Evolutionary conservation across 208 protist genomes (phyloP), one percentile per base, ranked within the genome.

Genomic region (Vickermania ingenoplastis): DNA sequence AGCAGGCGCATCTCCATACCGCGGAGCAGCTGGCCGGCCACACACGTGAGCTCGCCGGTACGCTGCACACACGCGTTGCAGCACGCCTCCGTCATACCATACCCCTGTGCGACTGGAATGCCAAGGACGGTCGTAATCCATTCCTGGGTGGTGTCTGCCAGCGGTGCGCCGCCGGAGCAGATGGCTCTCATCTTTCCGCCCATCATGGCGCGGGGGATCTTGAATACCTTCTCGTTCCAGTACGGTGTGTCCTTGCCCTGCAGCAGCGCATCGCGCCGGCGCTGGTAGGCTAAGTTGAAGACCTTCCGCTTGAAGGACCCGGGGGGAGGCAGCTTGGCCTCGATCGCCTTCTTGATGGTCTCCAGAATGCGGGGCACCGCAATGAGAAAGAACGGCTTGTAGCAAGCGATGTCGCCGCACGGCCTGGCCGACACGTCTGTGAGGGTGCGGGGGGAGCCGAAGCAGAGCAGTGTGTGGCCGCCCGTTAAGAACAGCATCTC

Each of bases 51-150:
- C 59, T 94, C 83, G 14, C 84, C 78, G 7, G 57, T 66, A 45
- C 68, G 72, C 70, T 92, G 83, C 62, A 94, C 73, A 2, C 59
- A 56, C 17, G 61, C 79, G 60, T 80, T 79, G 75, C 83, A 88
- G 30, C 79, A 74, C 0, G 92, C 94, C 67, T 97, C 90, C 22
- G 92, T 97, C 57, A 96, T 70, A 41, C 84, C 92, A 71, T 94
- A 97, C 27, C 90, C 90, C 67, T 96, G 86, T 53, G 79, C 72
- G 24, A 96, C 66, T 21, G 55, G 56, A 51, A 66, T 45, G 53
- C 83, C 76, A 21, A 96, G 59, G 14, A 88, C 74, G 17, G 92
- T 82, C 61, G 81, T 83, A 0, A 97, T 56, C 68, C 83, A 96
- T 56, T 94, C 82, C 59, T 94, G 87, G 27, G 84, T 91, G 23